phyloP scores from a whole-genome alignment of 495 filamentous ascomycete species.

The Lepraria neglecta region DNA sequence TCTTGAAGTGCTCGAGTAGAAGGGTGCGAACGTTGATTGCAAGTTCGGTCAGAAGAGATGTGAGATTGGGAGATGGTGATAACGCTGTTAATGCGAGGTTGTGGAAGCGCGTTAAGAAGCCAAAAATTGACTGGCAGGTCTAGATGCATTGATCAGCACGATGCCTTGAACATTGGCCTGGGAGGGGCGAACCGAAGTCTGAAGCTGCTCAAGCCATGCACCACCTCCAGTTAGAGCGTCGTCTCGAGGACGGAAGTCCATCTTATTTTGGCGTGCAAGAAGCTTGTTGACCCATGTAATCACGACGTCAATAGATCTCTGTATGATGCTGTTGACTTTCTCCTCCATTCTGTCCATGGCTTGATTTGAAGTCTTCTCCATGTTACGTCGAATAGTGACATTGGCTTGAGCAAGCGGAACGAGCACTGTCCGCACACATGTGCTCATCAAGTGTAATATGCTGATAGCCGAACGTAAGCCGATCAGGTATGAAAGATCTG shows the following conservation, averaged over 20 bases:
- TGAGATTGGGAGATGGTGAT: constrained; percentile 68
- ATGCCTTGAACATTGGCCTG: background rate
- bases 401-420: constrained; percentile 81
- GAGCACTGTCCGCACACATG: constrained; percentile 83
- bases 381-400: constrained; percentile 79
- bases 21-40: constrained; percentile 68
- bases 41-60: constrained; percentile 75
- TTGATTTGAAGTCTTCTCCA: constrained; percentile 75
- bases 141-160: constrained; percentile 25
- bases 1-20: constrained; percentile 88
- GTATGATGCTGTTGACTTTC: constrained; percentile 80
- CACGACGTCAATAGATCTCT: constrained; percentile 76
- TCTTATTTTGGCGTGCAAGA: constrained; percentile 76
- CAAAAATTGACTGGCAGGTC: constrained; percentile 71
- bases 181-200: constrained; percentile 56
- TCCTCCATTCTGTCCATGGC: constrained; percentile 74
- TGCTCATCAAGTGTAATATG: constrained; percentile 86
- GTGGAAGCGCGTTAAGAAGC: constrained; percentile 65
- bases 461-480: constrained; percentile 74
- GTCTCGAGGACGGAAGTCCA: constrained; percentile 88
- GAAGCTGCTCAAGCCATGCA: constrained; percentile 67
- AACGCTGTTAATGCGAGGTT: constrained; percentile 57
- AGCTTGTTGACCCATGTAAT: constrained; percentile 71
- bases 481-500: constrained; percentile 78
- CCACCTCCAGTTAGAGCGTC: constrained; percentile 53